phyloP scores from a whole-genome alignment of 306 rosid species.

The Dalbergia oliveri region DNA sequence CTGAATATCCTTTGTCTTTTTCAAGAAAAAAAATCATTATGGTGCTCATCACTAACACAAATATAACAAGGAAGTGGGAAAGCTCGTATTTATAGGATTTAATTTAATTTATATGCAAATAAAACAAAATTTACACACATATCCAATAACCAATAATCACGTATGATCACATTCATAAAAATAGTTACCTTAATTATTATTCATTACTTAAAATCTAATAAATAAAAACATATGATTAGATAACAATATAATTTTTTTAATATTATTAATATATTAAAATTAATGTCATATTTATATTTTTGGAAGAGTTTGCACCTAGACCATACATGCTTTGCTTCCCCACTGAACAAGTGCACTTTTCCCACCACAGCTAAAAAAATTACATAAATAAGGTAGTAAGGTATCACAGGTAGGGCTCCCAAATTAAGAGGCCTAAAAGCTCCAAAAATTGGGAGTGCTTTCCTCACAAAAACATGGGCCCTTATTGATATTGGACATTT shows the following conservation, averaged over 20 bases:
- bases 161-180: no score
- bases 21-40: background rate
- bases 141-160: no score
- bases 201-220: no score
- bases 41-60: background rate
- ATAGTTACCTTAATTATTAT: no score
- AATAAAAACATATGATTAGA: no score
- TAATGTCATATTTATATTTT: background rate
- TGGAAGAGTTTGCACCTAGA: conserved; percentile 50
- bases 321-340: conserved; percentile 3
- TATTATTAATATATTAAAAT: no score
- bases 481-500: conserved; percentile 58
- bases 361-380: conserved; percentile 38
- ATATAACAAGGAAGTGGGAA: background rate
- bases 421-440: conserved; percentile 37
- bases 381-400: background rate
- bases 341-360: conserved; percentile 36
- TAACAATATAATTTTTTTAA: background rate
- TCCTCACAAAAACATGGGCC: conserved; percentile 52
- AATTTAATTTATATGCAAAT: no score
- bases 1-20: background rate
- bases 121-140: no score
- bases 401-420: conserved; percentile 23
- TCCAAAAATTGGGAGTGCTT: conserved; percentile 49
- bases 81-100: background rate